These are phyloP conservation scores for Zarea fungicola DNA, from an alignment of 2,329 filamentous ascomycete species.

Conservation along the genomic window DNA sequence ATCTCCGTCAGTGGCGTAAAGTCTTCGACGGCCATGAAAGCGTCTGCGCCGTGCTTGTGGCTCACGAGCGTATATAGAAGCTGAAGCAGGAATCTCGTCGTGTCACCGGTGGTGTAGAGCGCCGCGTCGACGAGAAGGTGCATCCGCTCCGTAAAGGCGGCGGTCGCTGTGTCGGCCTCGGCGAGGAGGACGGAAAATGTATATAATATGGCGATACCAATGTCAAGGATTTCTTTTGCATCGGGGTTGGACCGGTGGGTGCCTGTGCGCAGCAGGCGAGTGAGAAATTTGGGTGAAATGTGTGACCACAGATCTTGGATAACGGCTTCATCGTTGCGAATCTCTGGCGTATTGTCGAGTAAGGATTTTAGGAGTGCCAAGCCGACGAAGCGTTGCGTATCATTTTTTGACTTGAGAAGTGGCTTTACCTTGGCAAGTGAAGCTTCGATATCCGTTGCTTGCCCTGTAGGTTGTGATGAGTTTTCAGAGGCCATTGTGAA, in stretches of 20 bases:
- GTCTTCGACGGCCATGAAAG: conserved; percentile 45
- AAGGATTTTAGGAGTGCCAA: conserved; percentile 61
- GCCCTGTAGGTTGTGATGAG: neutral
- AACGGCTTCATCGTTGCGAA: conserved; percentile 41
- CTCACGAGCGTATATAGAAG: conserved; percentile 53
- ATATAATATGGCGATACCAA: conserved; percentile 59
- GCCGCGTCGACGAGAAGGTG: conserved; percentile 48
- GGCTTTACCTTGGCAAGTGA: conserved; percentile 44
- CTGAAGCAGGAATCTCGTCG: conserved; percentile 49
- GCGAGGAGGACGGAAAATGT: conserved; percentile 56
- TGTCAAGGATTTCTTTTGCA: conserved; percentile 55
- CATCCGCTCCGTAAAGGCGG: conserved; percentile 48
- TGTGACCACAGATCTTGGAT: conserved; percentile 52
- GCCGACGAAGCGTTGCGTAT: conserved; percentile 64
- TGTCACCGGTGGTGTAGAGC: conserved; percentile 49
- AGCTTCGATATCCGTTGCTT: conserved; percentile 7
- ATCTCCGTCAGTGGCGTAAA: conserved; percentile 52
- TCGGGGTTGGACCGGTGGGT: conserved; percentile 38
- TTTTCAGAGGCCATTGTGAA: neutral
- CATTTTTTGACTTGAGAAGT: conserved; percentile 55
- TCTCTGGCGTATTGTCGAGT: conserved; percentile 53
- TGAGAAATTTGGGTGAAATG: conserved; percentile 58
- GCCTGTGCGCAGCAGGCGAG: conserved; percentile 55
- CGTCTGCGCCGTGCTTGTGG: conserved; percentile 43
- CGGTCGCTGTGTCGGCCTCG: conserved; percentile 36